Evolutionary conservation across 345 rosid genomes (phyloP), one percentile per base, ranked within the genome.

Genomic region (Toxicodendron radicans): DNA sequence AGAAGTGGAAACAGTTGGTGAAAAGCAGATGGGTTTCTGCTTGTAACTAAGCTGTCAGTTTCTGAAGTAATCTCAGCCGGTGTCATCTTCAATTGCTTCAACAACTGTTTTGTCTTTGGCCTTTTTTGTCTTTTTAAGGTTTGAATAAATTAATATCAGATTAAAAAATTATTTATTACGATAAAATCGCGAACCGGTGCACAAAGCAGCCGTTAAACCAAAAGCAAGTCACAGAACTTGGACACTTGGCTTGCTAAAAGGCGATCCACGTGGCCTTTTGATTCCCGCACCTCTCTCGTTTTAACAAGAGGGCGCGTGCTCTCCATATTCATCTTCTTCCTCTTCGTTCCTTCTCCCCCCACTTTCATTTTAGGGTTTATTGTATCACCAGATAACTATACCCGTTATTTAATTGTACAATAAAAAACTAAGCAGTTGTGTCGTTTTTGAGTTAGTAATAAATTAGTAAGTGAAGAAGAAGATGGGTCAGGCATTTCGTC

Each of bases 401-500:
- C 13, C 21, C n/a, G 38, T 6, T 16, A 33, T 10, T 2, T 27
- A 27, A 52, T 10, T 66, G n/a, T 18, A 7, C 6, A 66, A 46
- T 20, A 24, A 49, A n/a, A 66, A 9, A 32, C 61, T 20, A 5
- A 43, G 23, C 23, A 30, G 16, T 35, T 14, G 20, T 5, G 64
- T 30, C 65, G 57, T 71, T 71, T 71, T 71, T 27, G 66, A 59
- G 24, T 49, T 66, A 12, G 54, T 51, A 3, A 13, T 51, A 14
- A 51, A 14, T 12, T 45, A 21, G 10, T 23, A 16, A 57, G 38
- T 70, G n/a, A 27, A 18, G 12, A 49, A 23, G 48, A 71, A 48
- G 18, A 92, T 93, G 99, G 98, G 98, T 64, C 98, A 96, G 88
- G 97, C 92, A 85, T 86, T 96, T 88, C 98, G 99, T 89, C 95